These are phyloP conservation scores for Dalbergia oliveri DNA, from an alignment of 306 rosid species.

Conservation along the genomic window DNA sequence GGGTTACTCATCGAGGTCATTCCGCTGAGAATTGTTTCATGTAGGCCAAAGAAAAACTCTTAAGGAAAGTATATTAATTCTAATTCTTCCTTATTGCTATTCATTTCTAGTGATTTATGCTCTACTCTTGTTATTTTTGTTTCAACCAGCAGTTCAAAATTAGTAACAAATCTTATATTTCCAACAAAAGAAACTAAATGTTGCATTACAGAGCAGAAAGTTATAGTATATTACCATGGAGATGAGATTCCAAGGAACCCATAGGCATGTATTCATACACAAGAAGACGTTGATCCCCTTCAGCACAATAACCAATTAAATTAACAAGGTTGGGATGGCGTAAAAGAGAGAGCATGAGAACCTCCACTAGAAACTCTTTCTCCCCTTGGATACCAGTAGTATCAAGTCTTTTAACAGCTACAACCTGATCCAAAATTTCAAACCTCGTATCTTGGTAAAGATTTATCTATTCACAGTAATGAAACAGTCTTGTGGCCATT, in stretches of 20 bases:
- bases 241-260: constrained; percentile 74
- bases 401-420: constrained; percentile 77
- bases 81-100: no score
- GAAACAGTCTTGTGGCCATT: not conserved
- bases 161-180: not conserved
- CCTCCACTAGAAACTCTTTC: constrained; percentile 72
- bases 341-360: constrained; percentile 73
- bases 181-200: constrained; percentile 1
- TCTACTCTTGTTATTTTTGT: not conserved
- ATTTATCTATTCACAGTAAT: constrained; percentile 11
- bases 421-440: constrained; percentile 52
- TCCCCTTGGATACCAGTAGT: constrained; percentile 69
- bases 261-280: constrained; percentile 77
- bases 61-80: not conserved
- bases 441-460: constrained; percentile 9
- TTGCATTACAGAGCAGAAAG: not conserved
- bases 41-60: not conserved
- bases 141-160: not conserved
- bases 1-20: not conserved
- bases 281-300: constrained; percentile 75
- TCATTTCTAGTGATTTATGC: not conserved
- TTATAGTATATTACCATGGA: constrained; percentile 61
- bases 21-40: not conserved
- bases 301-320: constrained; percentile 77
- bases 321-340: constrained; percentile 75